phyloP scores from a whole-genome alignment of 805 yeast genomes.

The Candida patagonica region DNA sequence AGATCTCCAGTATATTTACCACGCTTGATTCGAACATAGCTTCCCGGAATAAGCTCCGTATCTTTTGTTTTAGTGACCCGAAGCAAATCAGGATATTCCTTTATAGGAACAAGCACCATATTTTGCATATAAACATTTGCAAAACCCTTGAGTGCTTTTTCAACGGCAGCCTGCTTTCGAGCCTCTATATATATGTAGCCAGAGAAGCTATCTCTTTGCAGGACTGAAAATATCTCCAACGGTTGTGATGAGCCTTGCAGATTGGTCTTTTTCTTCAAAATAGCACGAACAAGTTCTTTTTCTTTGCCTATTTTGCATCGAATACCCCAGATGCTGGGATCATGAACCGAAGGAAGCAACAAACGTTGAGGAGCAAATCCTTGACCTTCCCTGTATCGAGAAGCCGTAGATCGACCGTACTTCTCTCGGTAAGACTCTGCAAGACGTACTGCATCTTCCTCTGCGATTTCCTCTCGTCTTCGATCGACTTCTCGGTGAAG shows the following conservation, averaged over 20 bases:
- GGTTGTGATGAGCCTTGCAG: constrained; percentile 65
- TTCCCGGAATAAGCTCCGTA: constrained; percentile 81
- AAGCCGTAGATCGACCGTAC: constrained; percentile 76
- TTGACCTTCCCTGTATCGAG: constrained; percentile 75
- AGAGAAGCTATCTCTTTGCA: constrained; percentile 86
- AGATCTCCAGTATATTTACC: constrained; percentile 91
- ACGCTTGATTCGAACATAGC: constrained; percentile 80
- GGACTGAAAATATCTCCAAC: constrained; percentile 78
- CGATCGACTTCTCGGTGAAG: constrained; percentile 86
- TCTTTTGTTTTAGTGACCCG: constrained; percentile 85
- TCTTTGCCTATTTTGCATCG: constrained; percentile 91
- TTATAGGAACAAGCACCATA: constrained; percentile 84
- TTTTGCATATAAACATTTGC: constrained; percentile 71
- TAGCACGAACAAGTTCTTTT: constrained; percentile 76
- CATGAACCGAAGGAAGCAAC: constrained; percentile 89
- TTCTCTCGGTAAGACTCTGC: constrained; percentile 89
- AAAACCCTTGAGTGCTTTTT: constrained; percentile 78
- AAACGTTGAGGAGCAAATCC: constrained; percentile 88
- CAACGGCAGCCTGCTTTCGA: constrained; percentile 83
- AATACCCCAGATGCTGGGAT: constrained; percentile 93
- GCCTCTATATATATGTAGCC: constrained; percentile 96
- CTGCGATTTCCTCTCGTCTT: constrained; percentile 62
- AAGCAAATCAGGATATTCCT: constrained; percentile 86
- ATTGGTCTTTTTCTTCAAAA: constrained; percentile 75
- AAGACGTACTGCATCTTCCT: constrained; percentile 87